phyloP scores from a whole-genome alignment of 345 rosid genomes.

The Aegle marmelos region DNA sequence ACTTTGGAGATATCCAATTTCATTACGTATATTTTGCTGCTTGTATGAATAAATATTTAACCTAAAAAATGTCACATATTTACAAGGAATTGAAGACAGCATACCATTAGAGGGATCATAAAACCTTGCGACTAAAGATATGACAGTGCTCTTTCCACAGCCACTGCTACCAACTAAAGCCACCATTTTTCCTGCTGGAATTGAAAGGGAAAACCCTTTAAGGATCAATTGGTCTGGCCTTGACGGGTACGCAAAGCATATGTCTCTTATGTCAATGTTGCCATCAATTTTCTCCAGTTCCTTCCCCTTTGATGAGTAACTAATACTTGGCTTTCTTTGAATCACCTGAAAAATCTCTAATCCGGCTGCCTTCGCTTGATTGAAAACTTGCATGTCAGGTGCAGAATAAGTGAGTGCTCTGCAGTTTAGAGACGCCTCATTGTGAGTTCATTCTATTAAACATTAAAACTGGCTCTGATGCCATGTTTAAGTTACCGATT shows the following conservation, averaged over 20 bases:
- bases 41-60: too few species aligned
- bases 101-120: constrained; percentile 57
- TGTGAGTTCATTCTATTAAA: not conserved
- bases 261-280: constrained; percentile 37
- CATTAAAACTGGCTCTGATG: not conserved
- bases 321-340: constrained; percentile 38
- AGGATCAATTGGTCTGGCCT: constrained; percentile 45
- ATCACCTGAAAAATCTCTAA: constrained; percentile 51
- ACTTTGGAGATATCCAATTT: not conserved
- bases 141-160: constrained; percentile 60
- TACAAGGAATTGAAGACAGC: too few species aligned
- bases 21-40: not conserved
- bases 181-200: constrained; percentile 56
- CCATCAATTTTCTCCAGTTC: constrained; percentile 34
- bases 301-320: constrained; percentile 25
- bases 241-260: constrained; percentile 58
- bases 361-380: constrained; percentile 67
- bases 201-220: constrained; percentile 48
- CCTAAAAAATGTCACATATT: too few species aligned
- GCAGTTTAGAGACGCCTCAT: constrained; percentile 7
- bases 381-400: constrained; percentile 66
- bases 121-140: constrained; percentile 57
- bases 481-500: not conserved
- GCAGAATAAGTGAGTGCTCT: constrained; percentile 67
- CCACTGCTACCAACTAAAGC: constrained; percentile 68